Evolutionary conservation across 1,284 basidiomycete genomes (phyloP).

Genomic region (Sanghuangporus sanghuang): DNA sequence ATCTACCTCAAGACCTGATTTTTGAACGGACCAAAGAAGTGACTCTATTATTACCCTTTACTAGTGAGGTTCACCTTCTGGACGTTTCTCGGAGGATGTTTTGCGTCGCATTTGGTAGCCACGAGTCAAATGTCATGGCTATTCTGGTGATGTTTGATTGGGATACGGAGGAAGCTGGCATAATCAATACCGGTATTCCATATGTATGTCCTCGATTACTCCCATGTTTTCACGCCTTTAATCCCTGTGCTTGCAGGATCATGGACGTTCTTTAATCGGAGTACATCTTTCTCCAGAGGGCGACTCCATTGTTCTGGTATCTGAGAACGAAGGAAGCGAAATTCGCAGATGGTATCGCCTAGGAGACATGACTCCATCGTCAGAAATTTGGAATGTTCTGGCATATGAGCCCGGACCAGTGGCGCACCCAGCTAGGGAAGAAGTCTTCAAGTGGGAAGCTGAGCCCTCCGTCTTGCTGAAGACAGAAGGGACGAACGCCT

Average conservation of each 20-base stretch:
- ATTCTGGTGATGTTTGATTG: slow-evolving; percentile 11
- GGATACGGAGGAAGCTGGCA: slow-evolving; percentile 2
- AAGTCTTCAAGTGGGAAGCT: slow-evolving; percentile 2
- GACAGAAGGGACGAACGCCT: background rate
- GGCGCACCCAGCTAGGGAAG: background rate
- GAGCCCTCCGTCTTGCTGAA: background rate
- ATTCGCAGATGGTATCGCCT: slow-evolving; percentile 10
- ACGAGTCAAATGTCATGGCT: background rate
- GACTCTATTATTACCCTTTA: slow-evolving; percentile 1
- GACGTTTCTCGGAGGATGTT: slow-evolving; percentile 10
- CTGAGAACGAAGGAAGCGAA: slow-evolving; percentile 3
- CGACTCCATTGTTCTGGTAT: background rate
- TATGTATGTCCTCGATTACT: slow-evolving; percentile 4
- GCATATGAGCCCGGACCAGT: background rate
- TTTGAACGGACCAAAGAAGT: slow-evolving; percentile 1
- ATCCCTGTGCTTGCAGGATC: background rate
- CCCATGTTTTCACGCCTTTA: background rate
- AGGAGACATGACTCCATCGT: background rate
- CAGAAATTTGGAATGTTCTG: background rate
- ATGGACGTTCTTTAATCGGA: slow-evolving; percentile 5
- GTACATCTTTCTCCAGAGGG: slow-evolving; percentile 5
- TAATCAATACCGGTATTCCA: slow-evolving; percentile 8
- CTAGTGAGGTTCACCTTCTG: slow-evolving; percentile 7
- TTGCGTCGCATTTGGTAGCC: background rate
- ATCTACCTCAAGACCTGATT: background rate